phyloP scores from a whole-genome alignment of 1,139 yeast genomes.

The Saccharomyces pastorianus region DNA sequence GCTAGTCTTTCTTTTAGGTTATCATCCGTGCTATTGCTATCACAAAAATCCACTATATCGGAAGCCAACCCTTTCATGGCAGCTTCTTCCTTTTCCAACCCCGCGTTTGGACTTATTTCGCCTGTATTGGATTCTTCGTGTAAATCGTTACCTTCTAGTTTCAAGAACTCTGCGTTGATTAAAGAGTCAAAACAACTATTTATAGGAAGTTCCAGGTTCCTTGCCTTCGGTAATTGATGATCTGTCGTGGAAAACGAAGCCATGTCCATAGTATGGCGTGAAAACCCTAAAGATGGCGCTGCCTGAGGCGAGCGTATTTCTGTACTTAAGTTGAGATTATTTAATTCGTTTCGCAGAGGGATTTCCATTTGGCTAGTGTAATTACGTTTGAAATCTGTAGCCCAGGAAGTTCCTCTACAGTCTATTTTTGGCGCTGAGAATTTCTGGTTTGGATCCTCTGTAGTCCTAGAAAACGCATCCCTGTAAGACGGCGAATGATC shows the following conservation, averaged over 20 bases:
- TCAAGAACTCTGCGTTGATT: background rate
- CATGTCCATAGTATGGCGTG: background rate
- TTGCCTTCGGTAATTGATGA: background rate
- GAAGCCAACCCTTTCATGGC: constrained; percentile 11
- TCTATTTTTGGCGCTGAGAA: background rate
- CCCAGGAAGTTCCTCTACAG: background rate
- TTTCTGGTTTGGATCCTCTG: background rate
- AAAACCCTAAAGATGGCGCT: background rate
- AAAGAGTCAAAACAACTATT: background rate
- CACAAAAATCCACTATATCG: constrained; percentile 16
- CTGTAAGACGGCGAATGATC: background rate
- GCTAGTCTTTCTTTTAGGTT: constrained; percentile 1
- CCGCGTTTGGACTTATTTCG: background rate
- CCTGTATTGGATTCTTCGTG: background rate
- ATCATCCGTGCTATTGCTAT: background rate
- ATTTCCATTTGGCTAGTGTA: background rate
- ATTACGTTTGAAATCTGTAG: background rate
- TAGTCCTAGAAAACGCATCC: background rate
- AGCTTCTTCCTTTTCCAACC: background rate
- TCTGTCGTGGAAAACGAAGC: background rate
- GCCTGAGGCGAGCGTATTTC: background rate
- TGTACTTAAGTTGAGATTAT: background rate
- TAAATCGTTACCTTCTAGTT: background rate
- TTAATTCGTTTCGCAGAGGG: background rate
- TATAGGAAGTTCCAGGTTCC: background rate